Evolutionary conservation across 2,329 filamentous ascomycete genomes (phyloP).

Genomic region (Dothideomycetes sp.): DNA sequence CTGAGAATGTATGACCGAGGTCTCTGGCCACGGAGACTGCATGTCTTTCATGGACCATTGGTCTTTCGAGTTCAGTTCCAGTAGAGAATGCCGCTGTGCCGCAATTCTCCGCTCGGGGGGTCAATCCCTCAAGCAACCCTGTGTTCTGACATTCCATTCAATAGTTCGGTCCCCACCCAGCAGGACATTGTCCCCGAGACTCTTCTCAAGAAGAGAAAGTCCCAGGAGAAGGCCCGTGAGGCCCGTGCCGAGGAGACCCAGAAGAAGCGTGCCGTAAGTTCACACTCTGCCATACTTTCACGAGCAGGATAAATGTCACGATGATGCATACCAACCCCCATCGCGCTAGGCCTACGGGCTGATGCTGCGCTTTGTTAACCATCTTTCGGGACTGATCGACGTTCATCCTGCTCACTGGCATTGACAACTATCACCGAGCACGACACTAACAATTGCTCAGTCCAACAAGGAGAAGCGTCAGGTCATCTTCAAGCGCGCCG

Average conservation of each 20-base stretch:
- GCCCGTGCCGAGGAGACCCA: constrained; percentile 69
- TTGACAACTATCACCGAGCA: background rate
- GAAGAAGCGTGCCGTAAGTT: constrained; percentile 84
- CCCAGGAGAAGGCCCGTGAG: constrained; percentile 96
- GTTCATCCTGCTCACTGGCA: constrained; percentile 7
- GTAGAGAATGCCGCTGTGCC: constrained; percentile 88
- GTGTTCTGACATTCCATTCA: constrained; percentile 62
- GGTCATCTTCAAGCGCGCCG: constrained; percentile 99
- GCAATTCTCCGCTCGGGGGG: constrained; percentile 90
- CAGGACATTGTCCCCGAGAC: constrained; percentile 98
- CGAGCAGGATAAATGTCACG: constrained; percentile 44
- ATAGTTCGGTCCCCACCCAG: constrained; percentile 74
- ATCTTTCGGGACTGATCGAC: constrained; percentile 96
- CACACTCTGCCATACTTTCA: constrained; percentile 16
- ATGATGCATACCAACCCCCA: constrained; percentile 74
- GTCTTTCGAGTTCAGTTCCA: constrained; percentile 61
- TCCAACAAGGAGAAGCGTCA: constrained; percentile 97
- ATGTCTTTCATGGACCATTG: constrained; percentile 23
- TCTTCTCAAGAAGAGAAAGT: constrained; percentile 99
- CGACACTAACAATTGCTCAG: constrained; percentile 44
- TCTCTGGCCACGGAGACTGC: constrained; percentile 5
- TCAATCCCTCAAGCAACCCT: constrained; percentile 59
- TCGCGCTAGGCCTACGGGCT: constrained; percentile 83
- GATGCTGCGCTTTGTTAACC: constrained; percentile 98
- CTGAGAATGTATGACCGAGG: constrained; percentile 57